Evolutionary conservation across 164 flowering plant genomes (phyloP), one percentile per base, ranked within the genome.

Genomic region (Echeveria elegans): DNA sequence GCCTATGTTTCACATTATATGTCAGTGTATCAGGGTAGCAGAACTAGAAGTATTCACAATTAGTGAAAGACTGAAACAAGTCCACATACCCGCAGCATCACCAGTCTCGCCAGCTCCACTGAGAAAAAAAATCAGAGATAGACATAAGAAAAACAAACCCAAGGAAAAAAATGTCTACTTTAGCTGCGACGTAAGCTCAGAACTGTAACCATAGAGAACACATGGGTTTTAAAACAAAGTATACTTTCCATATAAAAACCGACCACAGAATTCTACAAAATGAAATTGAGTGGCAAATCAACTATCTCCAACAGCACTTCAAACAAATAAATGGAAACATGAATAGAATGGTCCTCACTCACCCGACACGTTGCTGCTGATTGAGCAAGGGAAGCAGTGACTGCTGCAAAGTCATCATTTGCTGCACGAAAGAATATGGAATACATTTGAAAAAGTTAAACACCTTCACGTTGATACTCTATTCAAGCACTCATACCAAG

Each of bases 341-440:
- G 14, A n/a, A 50, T 7, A 3, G 61, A 12, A 56, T n/a, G 28
- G 29, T 58, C 2, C 32, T 16, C 40, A 69, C 84, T 85, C 74
- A 87, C 92, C 71, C 72, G 30, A 70, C 66, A 37, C 72, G 16
- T 40, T 58, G 79, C 10, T 50, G 74, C 48, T 60, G 70, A 61
- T 70, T 50, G 11, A 63, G 75, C 64, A 63, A 69, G 56, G 79
- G 64, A 0, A 71, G 52, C 28, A 72, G 38, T 24, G 70, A 36
- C 56, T 79, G 79, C 70, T 77, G 79, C 19, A 77, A 41, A 64
- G 76, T 19, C 72, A 72, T 43, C 72, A 77, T 70, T 67, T 71
- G 78, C 80, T 79, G 77, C 78, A 79, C 65, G 64, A 63, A 31
- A 38, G 31, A 67, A 62, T 70, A 60, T 8, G 26, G 9, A 45